phyloP scores from a whole-genome alignment of 768 basidiomycete genomes.

The Mrakia gelida region DNA sequence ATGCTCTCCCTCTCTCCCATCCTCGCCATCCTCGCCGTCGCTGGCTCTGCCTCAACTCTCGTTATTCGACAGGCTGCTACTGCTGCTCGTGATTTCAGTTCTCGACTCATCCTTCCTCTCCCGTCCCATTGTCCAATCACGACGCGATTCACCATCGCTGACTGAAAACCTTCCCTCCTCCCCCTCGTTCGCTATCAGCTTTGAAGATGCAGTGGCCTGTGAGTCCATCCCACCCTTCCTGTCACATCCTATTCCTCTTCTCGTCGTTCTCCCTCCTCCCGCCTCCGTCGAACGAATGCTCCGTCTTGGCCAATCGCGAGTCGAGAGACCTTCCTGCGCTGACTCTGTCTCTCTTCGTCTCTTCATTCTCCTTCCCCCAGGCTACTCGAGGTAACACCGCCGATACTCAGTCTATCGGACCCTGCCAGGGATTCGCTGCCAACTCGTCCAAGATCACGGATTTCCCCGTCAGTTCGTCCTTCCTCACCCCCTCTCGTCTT shows the following conservation, averaged over 20 bases:
- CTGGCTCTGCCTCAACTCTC: neutral
- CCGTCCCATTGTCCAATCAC: neutral
- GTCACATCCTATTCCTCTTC: neutral
- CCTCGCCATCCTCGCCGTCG: neutral
- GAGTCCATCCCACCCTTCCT: neutral
- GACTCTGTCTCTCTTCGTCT: neutral
- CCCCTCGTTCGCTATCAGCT: neutral
- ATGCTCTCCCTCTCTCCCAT: neutral
- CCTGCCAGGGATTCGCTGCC: neutral
- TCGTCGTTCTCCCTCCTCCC: neutral
- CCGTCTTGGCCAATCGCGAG: too few relatives aligned
- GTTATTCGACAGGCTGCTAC: neutral
- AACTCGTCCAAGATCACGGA: neutral
- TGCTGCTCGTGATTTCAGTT: neutral
- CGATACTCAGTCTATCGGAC: neutral
- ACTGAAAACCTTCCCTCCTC: neutral
- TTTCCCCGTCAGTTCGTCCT: neutral
- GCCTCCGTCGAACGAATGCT: too few relatives aligned
- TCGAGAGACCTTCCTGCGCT: too few relatives aligned
- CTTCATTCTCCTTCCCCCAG: neutral
- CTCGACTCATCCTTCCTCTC: too few relatives aligned
- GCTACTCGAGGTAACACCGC: neutral
- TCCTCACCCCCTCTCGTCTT: neutral
- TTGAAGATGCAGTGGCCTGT: neutral
- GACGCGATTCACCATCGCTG: neutral